Evolutionary conservation across 306 rosid genomes (phyloP).

Genomic region (Lupinus albus): DNA sequence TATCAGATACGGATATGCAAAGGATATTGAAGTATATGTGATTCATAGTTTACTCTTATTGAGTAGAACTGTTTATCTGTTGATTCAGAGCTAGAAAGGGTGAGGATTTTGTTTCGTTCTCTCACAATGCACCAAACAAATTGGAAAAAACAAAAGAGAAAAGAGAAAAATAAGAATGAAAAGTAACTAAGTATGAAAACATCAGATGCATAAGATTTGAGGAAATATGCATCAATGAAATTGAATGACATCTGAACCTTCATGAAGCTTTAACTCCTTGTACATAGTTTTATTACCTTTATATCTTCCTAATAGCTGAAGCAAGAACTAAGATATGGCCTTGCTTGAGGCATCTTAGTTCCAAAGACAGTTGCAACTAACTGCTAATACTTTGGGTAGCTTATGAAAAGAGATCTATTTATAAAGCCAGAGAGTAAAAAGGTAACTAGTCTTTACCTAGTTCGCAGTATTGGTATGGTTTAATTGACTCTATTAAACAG

Average conservation of each 20-base stretch:
- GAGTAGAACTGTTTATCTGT: not conserved
- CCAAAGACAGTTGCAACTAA: not conserved
- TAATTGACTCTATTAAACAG: not conserved
- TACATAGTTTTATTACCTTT: not conserved
- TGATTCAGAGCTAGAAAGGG: slow-evolving; percentile 7
- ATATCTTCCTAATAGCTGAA: not conserved
- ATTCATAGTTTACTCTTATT: no score
- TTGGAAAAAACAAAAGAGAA: not conserved
- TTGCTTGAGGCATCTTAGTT: not conserved
- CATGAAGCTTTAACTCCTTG: not conserved
- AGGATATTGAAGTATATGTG: no score
- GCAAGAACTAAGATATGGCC: slow-evolving; percentile 5
- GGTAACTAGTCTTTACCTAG: not conserved
- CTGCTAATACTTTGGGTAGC: not conserved
- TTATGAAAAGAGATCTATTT: not conserved
- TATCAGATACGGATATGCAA: no score
- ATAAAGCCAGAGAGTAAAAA: not conserved
- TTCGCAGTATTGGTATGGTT: no score
- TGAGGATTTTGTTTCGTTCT: slow-evolving; percentile 16
- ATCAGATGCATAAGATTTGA: slow-evolving; percentile 27
- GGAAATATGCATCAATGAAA: slow-evolving; percentile 11
- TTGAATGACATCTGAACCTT: slow-evolving; percentile 9
- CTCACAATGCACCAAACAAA: slow-evolving; percentile 1
- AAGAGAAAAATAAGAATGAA: not conserved
- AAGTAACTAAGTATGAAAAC: slow-evolving; percentile 23